A percentile compares a stretch with the other conserved stretches of the same genome.
phyloP scores from a whole-genome alignment of 2,329 filamentous ascomycete genomes.

The Aspergillus versicolor region DNA sequence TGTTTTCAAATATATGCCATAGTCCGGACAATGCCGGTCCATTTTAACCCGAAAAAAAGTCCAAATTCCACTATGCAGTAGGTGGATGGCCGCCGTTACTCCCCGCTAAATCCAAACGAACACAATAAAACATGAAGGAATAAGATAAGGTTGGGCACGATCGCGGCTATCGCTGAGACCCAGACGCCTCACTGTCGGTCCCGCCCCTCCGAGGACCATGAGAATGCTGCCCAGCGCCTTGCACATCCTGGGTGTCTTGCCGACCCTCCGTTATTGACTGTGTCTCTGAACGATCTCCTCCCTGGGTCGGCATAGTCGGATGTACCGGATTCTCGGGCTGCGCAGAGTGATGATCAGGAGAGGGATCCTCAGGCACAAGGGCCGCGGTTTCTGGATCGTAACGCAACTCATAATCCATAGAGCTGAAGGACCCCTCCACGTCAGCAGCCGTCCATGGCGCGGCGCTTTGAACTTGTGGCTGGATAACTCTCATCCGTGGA shows the following conservation, averaged over 20 bases:
- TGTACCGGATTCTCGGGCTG: background rate
- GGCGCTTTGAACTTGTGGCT: slow-evolving; percentile 55
- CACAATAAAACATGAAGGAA: background rate
- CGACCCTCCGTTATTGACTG: background rate
- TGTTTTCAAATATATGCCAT: background rate
- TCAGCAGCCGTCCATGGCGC: slow-evolving; percentile 55
- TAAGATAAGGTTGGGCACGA: background rate
- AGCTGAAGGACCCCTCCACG: slow-evolving; percentile 21
- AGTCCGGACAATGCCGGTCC: background rate
- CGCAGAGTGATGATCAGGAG: background rate
- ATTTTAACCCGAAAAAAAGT: background rate
- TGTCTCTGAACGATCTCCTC: background rate
- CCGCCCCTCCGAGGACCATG: background rate
- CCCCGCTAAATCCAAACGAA: slow-evolving; percentile 16
- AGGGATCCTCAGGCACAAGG: slow-evolving; percentile 28
- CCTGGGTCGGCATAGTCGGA: background rate
- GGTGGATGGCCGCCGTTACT: slow-evolving; percentile 11
- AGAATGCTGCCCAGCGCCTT: background rate
- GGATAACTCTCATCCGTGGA: slow-evolving; percentile 58
- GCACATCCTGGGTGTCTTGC: background rate
- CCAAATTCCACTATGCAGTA: background rate
- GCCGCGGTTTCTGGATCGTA: slow-evolving; percentile 42
- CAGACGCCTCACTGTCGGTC: background rate
- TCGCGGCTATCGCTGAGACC: background rate
- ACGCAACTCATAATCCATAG: slow-evolving; percentile 31